These are phyloP conservation scores for Spathaspora boniae DNA, from an alignment of 805 yeast genomes.

Conservation along the genomic window DNA sequence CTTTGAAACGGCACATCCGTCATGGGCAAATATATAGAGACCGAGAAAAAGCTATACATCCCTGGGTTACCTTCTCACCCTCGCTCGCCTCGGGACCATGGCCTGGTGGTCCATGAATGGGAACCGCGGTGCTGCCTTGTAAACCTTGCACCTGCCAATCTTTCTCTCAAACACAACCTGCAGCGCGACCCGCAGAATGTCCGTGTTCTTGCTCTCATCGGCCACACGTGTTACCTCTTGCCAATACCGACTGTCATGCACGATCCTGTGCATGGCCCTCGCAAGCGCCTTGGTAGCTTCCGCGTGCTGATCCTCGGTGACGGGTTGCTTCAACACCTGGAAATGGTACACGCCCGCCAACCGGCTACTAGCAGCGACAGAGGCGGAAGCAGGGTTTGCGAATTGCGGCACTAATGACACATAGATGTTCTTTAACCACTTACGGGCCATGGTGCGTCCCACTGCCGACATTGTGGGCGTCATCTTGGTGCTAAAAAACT, in stretches of 20 bases:
- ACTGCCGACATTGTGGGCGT: slow-evolving; percentile 34
- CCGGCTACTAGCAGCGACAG: too few relatives aligned
- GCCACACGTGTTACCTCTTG: too few relatives aligned
- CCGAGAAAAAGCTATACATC: too few relatives aligned
- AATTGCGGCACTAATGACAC: slow-evolving; percentile 18
- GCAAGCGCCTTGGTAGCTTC: not conserved
- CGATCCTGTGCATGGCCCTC: not conserved
- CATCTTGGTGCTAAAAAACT: slow-evolving; percentile 21
- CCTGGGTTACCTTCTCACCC: too few relatives aligned
- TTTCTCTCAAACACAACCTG: too few relatives aligned
- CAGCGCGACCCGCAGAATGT: too few relatives aligned
- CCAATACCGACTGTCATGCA: not conserved
- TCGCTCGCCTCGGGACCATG: too few relatives aligned
- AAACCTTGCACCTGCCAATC: too few relatives aligned
- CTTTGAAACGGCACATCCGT: slow-evolving; percentile 44
- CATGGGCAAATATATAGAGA: slow-evolving; percentile 50
- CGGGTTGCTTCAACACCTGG: slow-evolving; percentile 18
- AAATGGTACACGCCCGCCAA: slow-evolving; percentile 27
- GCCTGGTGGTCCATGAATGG: too few relatives aligned
- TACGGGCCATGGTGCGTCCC: slow-evolving; percentile 24
- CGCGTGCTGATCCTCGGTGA: slow-evolving; percentile 14
- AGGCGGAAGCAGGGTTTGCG: too few relatives aligned
- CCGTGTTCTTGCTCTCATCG: too few relatives aligned
- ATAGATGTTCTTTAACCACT: slow-evolving; percentile 15
- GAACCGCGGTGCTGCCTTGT: too few relatives aligned